Conservation (phyloP, 345 rosid species). For the Syzygium oleosum region DNA sequence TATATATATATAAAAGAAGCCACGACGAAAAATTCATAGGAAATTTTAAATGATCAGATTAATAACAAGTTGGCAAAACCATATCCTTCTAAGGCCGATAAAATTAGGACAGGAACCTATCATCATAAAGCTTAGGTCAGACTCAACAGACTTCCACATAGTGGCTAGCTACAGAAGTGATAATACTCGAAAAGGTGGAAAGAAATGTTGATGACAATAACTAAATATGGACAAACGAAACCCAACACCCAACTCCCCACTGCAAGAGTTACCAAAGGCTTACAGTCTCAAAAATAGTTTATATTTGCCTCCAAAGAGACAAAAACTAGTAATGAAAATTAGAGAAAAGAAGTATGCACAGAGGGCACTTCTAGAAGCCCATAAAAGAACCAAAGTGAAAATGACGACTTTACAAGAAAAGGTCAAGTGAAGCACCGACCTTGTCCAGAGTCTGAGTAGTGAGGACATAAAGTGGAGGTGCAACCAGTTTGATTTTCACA, state of each 20-base stretch:
- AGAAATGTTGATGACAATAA: background rate
- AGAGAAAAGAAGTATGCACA: background rate
- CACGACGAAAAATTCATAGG: background rate
- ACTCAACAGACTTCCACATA: background rate
- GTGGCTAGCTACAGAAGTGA: background rate
- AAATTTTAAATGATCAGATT: background rate
- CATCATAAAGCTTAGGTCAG: background rate
- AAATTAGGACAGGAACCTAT: background rate
- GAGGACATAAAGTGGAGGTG: conserved; percentile 95
- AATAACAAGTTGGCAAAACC: background rate
- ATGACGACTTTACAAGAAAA: background rate
- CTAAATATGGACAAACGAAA: background rate
- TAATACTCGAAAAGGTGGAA: background rate
- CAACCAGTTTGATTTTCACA: conserved; percentile 91
- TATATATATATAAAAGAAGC: background rate
- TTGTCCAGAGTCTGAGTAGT: conserved; percentile 97
- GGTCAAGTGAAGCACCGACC: conserved; percentile 29
- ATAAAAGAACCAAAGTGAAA: background rate
- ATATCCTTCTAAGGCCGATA: background rate
- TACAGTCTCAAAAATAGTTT: background rate
- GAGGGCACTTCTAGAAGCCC: background rate
- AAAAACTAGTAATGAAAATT: background rate
- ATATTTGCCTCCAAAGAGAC: background rate
- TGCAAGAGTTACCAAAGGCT: background rate
- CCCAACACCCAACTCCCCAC: background rate